phyloP scores from a whole-genome alignment of 2,329 filamentous ascomycete species.

The Paecilomyces sp. region DNA sequence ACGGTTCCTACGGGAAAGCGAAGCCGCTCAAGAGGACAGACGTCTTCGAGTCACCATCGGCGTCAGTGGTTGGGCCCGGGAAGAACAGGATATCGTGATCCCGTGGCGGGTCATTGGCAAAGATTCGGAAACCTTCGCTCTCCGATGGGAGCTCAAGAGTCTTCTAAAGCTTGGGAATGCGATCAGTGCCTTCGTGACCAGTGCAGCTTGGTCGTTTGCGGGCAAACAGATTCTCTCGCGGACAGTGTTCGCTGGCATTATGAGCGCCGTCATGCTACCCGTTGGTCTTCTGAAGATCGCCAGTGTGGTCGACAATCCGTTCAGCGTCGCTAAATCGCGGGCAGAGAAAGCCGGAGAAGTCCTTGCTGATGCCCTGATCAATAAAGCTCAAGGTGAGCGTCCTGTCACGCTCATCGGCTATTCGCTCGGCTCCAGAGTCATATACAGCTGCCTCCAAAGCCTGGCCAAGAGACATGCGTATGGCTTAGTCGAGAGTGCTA shows the following conservation, averaged over 20 bases:
- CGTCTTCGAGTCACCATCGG: conserved; percentile 76
- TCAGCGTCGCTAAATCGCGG: conserved; percentile 66
- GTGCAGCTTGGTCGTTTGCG: conserved; percentile 68
- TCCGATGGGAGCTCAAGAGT: conserved; percentile 76
- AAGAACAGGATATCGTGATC: conserved; percentile 62
- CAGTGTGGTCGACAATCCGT: conserved; percentile 71
- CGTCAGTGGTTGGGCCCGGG: conserved; percentile 72
- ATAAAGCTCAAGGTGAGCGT: conserved; percentile 72
- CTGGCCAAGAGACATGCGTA: conserved; percentile 74
- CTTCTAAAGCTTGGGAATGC: conserved; percentile 71
- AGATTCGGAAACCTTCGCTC: conserved; percentile 69
- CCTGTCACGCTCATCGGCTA: conserved; percentile 76
- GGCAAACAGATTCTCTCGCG: conserved; percentile 68
- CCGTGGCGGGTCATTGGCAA: conserved; percentile 73
- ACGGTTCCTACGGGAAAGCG: conserved; percentile 35
- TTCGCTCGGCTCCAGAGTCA: conserved; percentile 71
- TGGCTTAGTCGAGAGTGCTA: conserved; percentile 73
- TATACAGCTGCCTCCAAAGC: conserved; percentile 71
- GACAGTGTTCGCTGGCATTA: conserved; percentile 61
- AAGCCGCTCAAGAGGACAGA: conserved; percentile 47
- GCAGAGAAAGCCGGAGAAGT: conserved; percentile 75
- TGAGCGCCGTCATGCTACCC: conserved; percentile 61
- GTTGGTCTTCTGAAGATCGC: conserved; percentile 60
- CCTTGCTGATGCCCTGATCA: conserved; percentile 74
- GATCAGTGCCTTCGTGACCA: conserved; percentile 69